Conservation (phyloP, 306 rosid genomes). For the Alnus rubra region DNA sequence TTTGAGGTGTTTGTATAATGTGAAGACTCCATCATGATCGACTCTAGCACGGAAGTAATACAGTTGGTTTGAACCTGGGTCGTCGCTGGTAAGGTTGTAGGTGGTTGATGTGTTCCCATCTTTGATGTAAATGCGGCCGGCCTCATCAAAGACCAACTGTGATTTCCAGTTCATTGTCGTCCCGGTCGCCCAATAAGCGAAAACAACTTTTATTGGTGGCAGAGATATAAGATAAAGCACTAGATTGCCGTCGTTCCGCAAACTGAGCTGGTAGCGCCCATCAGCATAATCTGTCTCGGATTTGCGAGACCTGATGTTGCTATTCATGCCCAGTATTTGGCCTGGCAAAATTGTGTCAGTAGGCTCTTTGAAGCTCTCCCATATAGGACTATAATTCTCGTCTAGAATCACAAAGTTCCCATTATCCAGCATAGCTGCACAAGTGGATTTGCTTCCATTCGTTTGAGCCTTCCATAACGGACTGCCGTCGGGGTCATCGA, state of each 20-base stretch:
- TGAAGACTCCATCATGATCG: constrained; percentile 30
- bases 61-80: neutral
- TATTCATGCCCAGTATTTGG: constrained; percentile 19
- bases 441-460: neutral
- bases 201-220: neutral
- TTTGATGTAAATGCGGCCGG: constrained; percentile 24
- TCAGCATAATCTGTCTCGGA: constrained; percentile 18
- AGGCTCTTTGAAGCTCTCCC: constrained; percentile 38
- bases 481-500: constrained; percentile 5
- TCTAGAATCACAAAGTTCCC: constrained; percentile 33
- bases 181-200: constrained; percentile 16
- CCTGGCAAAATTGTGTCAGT: constrained; percentile 35
- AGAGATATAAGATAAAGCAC: constrained; percentile 19
- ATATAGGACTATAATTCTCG: neutral
- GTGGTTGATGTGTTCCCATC: neutral
- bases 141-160: constrained; percentile 26
- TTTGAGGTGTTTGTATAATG: constrained; percentile 14
- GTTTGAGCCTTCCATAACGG: constrained; percentile 11
- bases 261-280: constrained; percentile 31
- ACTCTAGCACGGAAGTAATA: constrained; percentile 35
- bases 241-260: constrained; percentile 14
- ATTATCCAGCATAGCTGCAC: constrained; percentile 18
- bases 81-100: neutral
- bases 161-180: constrained; percentile 4
- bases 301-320: constrained; percentile 6